Evolutionary conservation across 2,329 filamentous ascomycete genomes (phyloP).

Genomic region (Gaeumannomyces sp.): DNA sequence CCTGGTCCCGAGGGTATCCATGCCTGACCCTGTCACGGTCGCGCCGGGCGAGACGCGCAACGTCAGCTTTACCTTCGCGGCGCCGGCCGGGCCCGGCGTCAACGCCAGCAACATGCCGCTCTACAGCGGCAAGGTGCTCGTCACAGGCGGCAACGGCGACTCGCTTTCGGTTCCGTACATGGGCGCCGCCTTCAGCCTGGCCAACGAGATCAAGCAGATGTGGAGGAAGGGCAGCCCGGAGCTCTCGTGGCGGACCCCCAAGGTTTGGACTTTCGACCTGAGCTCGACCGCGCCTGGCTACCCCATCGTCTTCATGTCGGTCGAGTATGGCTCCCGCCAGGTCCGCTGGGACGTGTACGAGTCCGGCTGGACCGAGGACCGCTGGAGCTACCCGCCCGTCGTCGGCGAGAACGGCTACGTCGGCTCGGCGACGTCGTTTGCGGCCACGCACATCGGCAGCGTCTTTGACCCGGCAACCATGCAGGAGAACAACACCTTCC

Average conservation of each 20-base stretch:
- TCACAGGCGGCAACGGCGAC: conserved; percentile 5
- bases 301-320: conserved; percentile 20
- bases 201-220: conserved; percentile 11
- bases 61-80: conserved; percentile 21
- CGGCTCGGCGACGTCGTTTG: conserved; percentile 16
- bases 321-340: conserved; percentile 21
- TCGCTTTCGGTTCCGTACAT: conserved; percentile 7
- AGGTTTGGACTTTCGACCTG: conserved; percentile 20
- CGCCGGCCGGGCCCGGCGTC: conserved; percentile 13
- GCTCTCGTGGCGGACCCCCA: background rate
- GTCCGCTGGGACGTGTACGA: conserved; percentile 25
- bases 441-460: background rate
- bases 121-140: conserved; percentile 6
- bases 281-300: conserved; percentile 20
- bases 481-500: background rate
- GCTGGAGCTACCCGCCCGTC: conserved; percentile 22
- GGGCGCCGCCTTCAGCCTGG: conserved; percentile 8
- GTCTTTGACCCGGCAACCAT: background rate
- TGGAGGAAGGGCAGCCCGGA: background rate
- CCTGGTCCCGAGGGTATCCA: background rate
- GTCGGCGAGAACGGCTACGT: conserved; percentile 18
- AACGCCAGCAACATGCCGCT: conserved; percentile 1
- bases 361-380: conserved; percentile 17
- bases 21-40: background rate
- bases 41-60: conserved; percentile 19